Evolutionary conservation across 805 yeast species (phyloP).

Genomic region (Clavispora asparagi): DNA sequence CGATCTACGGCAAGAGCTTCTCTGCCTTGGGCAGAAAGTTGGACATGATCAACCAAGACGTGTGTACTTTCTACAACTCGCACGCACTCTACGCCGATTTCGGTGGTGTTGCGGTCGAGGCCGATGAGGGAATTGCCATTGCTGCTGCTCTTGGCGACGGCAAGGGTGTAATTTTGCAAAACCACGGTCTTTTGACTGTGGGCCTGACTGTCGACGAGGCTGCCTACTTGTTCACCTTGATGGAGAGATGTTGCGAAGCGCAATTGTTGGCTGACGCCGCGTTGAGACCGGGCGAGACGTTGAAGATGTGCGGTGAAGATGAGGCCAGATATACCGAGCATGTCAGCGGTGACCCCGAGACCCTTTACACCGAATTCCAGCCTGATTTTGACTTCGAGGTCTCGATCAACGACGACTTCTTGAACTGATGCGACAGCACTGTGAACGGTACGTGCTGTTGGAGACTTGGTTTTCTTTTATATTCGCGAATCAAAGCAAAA

Average conservation of each 20-base stretch:
- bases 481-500: too few relatives aligned
- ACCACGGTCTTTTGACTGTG: slow-evolving; percentile 70
- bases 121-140: slow-evolving; percentile 55
- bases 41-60: slow-evolving; percentile 80
- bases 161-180: slow-evolving; percentile 56
- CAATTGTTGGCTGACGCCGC: slow-evolving; percentile 61
- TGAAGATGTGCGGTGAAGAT: slow-evolving; percentile 48
- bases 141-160: slow-evolving; percentile 59
- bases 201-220: slow-evolving; percentile 74
- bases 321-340: slow-evolving; percentile 64
- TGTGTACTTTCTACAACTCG: slow-evolving; percentile 57
- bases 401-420: slow-evolving; percentile 18
- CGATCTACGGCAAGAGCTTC: slow-evolving; percentile 59
- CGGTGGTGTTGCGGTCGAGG: slow-evolving; percentile 75
- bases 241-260: slow-evolving; percentile 63
- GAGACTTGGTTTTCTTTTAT: too few relatives aligned
- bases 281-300: slow-evolving; percentile 33
- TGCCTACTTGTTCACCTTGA: slow-evolving; percentile 55
- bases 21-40: slow-evolving; percentile 60
- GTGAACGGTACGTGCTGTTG: too few relatives aligned
- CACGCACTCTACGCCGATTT: slow-evolving; percentile 65
- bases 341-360: slow-evolving; percentile 59
- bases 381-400: slow-evolving; percentile 51
- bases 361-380: slow-evolving; percentile 69
- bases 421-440: slow-evolving; percentile 9